Base-by-base conservation (phyloP, 768 basidiomycete species). In the Phanerochaete carnosa region DNA sequence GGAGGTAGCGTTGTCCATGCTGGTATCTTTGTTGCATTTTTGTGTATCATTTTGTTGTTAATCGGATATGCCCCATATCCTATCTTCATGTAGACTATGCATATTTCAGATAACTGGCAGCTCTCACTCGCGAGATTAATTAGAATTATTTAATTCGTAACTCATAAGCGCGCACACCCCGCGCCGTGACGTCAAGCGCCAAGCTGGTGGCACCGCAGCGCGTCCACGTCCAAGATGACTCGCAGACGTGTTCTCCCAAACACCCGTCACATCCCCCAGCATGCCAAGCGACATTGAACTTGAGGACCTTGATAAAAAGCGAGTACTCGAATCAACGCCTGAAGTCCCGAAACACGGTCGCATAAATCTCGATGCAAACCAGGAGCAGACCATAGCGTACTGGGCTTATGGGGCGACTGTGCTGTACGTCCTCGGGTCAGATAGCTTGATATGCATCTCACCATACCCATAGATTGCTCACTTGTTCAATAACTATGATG, bases 391-490 rank as follows among this genome's bases (percentile, higher is more conserved):
- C 37, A 64, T 72, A 39, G 68, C 74, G 28, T 56, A 69, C 33
- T 80, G 79, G 79, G 73, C 74, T 19, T 80, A 75, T 72, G 65
- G 65, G 12, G 72, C 77, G 15, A 73, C 75, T 6, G 55, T 52
- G 16, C 45, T 73, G 74, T 49, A 32, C 57, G 47, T 3, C 15
- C 37, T 35, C 32, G 8, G 29, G 25, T 30, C 49, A 30, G 16
- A 37, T 2, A 22, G 30, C 8, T 33, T 12, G 11, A 19, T 16
- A 5, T 5, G 22, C 16, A 19, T 23, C 22, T 49, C 4, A 32
- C 29, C 1, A 47, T 33, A 11, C 1, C 37, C 30, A 11, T 43
- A 74, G 73, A 26, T 58, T 73, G 22, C 28, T 63, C 9, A 25
- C 63, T 4, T 63, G 69, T 37, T 66, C 74, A 32, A 53, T 63